phyloP scores from a whole-genome alignment of 441 rosid species.

The Erysimum cheiri region DNA sequence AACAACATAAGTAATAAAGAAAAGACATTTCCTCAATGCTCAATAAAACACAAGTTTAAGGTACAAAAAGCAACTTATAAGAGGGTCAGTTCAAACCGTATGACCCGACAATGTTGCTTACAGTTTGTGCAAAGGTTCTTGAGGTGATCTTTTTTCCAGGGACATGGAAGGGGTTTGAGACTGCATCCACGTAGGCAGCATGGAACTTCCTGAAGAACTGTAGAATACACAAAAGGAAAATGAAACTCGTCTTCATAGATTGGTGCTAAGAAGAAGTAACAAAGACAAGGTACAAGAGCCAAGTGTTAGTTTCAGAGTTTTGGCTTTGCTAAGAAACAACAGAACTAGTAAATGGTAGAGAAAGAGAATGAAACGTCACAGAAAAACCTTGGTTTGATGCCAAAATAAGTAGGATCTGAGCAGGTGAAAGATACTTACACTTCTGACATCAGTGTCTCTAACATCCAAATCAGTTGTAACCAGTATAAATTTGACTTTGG shows the following conservation, averaged over 20 bases:
- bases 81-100: slow-evolving; percentile 60
- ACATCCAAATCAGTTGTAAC: slow-evolving; percentile 90
- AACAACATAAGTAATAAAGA: slow-evolving; percentile 28
- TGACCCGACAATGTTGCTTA: slow-evolving; percentile 84
- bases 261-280: neutral
- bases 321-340: neutral
- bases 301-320: neutral
- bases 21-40: neutral
- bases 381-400: neutral
- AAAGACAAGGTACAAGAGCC: slow-evolving; percentile 6
- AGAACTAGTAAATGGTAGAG: neutral
- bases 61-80: slow-evolving; percentile 15
- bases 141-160: slow-evolving; percentile 96
- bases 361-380: neutral
- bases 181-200: slow-evolving; percentile 91
- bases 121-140: slow-evolving; percentile 75
- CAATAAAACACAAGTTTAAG: slow-evolving; percentile 16
- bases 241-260: slow-evolving; percentile 2
- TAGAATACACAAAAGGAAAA: slow-evolving; percentile 15
- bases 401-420: neutral
- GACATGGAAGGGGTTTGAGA: slow-evolving; percentile 92
- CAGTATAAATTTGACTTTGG: slow-evolving; percentile 88
- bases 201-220: slow-evolving; percentile 91
- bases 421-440: slow-evolving; percentile 56
- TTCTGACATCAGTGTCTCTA: slow-evolving; percentile 86